These are phyloP conservation scores for Pseudogymnoascus sp. DNA, from an alignment of 2,329 filamentous ascomycete species.

Conservation along the genomic window DNA sequence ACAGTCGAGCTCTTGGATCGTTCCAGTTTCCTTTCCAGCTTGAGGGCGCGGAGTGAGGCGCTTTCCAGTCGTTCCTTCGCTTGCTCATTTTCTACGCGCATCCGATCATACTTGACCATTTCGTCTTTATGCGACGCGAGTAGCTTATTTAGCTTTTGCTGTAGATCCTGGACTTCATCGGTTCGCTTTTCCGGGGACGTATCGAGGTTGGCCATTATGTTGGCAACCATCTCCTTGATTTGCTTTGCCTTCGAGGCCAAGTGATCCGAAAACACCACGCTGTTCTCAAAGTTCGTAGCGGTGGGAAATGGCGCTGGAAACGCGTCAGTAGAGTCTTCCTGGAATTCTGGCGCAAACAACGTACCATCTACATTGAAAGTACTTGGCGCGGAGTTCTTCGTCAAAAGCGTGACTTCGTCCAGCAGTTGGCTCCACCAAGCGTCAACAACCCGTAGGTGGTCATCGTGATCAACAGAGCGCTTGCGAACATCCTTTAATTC, in stretches of 20 bases:
- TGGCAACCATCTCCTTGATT: slow-evolving; percentile 65
- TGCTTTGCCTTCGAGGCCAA: slow-evolving; percentile 65
- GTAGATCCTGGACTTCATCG: slow-evolving; percentile 63
- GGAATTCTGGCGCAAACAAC: background rate
- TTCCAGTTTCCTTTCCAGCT: slow-evolving; percentile 91
- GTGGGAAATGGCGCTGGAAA: slow-evolving; percentile 47
- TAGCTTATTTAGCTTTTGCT: slow-evolving; percentile 64
- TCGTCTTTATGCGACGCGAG: slow-evolving; percentile 77
- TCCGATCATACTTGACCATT: slow-evolving; percentile 64
- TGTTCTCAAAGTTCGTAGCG: slow-evolving; percentile 52
- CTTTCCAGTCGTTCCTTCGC: slow-evolving; percentile 79
- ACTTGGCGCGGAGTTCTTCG: slow-evolving; percentile 40
- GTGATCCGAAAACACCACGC: slow-evolving; percentile 70
- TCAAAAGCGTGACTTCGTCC: slow-evolving; percentile 55
- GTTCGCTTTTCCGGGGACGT: slow-evolving; percentile 44
- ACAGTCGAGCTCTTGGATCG: slow-evolving; percentile 81
- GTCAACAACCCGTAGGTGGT: slow-evolving; percentile 85
- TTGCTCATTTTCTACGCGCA: slow-evolving; percentile 71
- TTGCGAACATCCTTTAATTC: slow-evolving; percentile 75
- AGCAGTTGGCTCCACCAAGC: slow-evolving; percentile 69
- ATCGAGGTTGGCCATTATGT: slow-evolving; percentile 53
- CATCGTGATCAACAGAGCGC: slow-evolving; percentile 73
- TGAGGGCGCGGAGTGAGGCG: slow-evolving; percentile 84
- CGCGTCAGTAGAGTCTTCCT: slow-evolving; percentile 20
- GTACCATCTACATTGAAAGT: slow-evolving; percentile 35